These are phyloP conservation scores for Penstemon newberryi DNA, from an alignment of 257 asterid genomes.

Conservation along the genomic window DNA sequence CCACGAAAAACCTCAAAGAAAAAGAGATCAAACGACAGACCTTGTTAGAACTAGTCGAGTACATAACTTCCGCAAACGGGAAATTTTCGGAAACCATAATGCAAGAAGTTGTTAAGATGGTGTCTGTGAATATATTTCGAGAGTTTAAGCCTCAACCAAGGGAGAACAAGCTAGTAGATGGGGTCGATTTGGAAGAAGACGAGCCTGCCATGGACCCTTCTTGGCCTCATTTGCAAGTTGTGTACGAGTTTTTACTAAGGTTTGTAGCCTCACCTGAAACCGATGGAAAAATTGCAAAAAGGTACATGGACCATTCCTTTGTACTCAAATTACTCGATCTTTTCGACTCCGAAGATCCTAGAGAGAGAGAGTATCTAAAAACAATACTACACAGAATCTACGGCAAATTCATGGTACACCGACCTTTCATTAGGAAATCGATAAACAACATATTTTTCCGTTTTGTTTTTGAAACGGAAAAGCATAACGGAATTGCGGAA, in stretches of 20 bases:
- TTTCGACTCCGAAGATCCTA: slow-evolving; percentile 39
- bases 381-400: slow-evolving; percentile 35
- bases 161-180: slow-evolving; percentile 33
- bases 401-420: slow-evolving; percentile 39
- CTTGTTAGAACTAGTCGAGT: slow-evolving; percentile 38
- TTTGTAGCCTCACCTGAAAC: slow-evolving; percentile 38
- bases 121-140: slow-evolving; percentile 35
- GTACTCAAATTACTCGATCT: slow-evolving; percentile 35
- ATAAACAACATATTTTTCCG: slow-evolving; percentile 33
- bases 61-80: slow-evolving; percentile 32
- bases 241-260: slow-evolving; percentile 32
- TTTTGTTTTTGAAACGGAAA: slow-evolving; percentile 36
- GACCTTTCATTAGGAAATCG: slow-evolving; percentile 32
- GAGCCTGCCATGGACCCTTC: slow-evolving; percentile 41
- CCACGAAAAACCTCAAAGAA: slow-evolving; percentile 34
- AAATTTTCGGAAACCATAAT: slow-evolving; percentile 32
- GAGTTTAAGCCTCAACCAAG: slow-evolving; percentile 40
- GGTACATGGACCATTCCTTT: slow-evolving; percentile 33
- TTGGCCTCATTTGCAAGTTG: slow-evolving; percentile 41
- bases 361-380: slow-evolving; percentile 40
- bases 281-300: slow-evolving; percentile 35
- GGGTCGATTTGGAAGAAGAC: slow-evolving; percentile 37
- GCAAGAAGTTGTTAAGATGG: slow-evolving; percentile 35
- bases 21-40: slow-evolving; percentile 42
- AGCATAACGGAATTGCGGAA: slow-evolving; percentile 38